phyloP scores from a whole-genome alignment of 1,284 basidiomycete species.

The Ceratobasidium sp. region DNA sequence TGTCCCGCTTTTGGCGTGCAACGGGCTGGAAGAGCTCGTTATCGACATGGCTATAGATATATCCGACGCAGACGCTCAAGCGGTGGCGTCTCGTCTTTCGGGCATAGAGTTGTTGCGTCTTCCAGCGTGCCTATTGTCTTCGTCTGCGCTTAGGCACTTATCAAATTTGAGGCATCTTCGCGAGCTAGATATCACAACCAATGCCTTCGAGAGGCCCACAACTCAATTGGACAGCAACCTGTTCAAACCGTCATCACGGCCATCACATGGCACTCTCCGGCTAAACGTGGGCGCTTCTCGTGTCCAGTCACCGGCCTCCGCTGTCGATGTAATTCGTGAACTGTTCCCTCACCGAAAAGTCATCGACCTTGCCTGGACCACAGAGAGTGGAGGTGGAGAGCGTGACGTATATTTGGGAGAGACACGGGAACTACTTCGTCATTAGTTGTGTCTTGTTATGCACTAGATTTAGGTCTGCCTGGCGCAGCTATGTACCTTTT shows the following conservation, averaged over 20 bases:
- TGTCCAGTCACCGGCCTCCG: neutral
- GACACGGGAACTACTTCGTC: neutral
- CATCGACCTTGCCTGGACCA: neutral
- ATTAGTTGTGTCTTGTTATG: slow-evolving; percentile 8
- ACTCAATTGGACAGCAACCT: slow-evolving; percentile 9
- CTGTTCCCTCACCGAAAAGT: neutral
- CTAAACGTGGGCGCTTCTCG: slow-evolving; percentile 12
- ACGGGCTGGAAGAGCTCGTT: neutral
- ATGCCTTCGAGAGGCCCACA: neutral
- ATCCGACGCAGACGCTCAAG: neutral
- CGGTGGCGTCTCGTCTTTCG: neutral
- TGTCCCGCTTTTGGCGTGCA: neutral
- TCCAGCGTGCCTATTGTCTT: slow-evolving; percentile 4
- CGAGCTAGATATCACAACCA: slow-evolving; percentile 20
- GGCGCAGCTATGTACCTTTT: neutral
- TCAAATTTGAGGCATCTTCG: slow-evolving; percentile 11
- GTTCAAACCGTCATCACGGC: neutral
- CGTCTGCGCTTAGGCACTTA: neutral
- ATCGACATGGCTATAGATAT: neutral
- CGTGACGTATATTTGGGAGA: neutral
- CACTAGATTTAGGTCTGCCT: slow-evolving; percentile 5
- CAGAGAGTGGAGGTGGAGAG: neutral
- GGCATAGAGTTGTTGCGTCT: neutral
- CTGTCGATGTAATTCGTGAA: neutral
- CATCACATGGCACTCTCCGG: neutral